Evolutionary conservation across 2,329 filamentous ascomycete species (phyloP), one percentile per base, ranked within the genome.

Genomic region (Pestalotiopsis sp.): DNA sequence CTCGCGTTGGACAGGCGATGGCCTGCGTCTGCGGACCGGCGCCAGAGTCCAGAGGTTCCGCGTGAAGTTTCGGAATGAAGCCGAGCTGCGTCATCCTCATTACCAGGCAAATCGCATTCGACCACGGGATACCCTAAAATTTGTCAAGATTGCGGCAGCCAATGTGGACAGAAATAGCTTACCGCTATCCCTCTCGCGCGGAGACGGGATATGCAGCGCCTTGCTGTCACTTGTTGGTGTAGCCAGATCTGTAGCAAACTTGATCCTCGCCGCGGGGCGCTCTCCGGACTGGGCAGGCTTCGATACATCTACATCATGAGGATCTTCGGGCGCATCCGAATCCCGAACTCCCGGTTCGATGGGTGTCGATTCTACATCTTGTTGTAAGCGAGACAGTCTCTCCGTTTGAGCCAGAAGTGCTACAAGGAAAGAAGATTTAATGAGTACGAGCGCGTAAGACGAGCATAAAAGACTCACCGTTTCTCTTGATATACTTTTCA

Each of bases 401-500:
- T 59, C 57, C 1, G 14, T n/a, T 14, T 59, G 57, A 12, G 23
- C 23, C 25, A 23, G 23, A 9, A n/a, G 25, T 36, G 57, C 57
- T 59, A 12, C 9, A 36, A 4, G 6, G 11, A 27, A 36, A 2
- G 6, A 31, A 36, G 31, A 25, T 1, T 2, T 6, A 9, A 59
- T 36, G 20, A 36, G 25, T 23, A 59, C 3, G 2, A 36, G 11
- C 2, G 2, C 3, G 17, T 5, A 14, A 23, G 23, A 0, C 7
- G 6, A 14, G 11, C 6, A 14, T n/a, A 4, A 14, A 12, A 25
- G 27, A 73, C 76, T 11, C 62, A 80, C 78, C 81, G 4, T 81
- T 72, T 49, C 79, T 73, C 67, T 81, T 81, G 3, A 87, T 74
- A 17, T 80, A 79, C 66, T 82, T 82, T 58, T 81, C 77, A 71